Conservation (phyloP, 805 yeast genomes). For the Zygosaccharomyces lentus region DNA sequence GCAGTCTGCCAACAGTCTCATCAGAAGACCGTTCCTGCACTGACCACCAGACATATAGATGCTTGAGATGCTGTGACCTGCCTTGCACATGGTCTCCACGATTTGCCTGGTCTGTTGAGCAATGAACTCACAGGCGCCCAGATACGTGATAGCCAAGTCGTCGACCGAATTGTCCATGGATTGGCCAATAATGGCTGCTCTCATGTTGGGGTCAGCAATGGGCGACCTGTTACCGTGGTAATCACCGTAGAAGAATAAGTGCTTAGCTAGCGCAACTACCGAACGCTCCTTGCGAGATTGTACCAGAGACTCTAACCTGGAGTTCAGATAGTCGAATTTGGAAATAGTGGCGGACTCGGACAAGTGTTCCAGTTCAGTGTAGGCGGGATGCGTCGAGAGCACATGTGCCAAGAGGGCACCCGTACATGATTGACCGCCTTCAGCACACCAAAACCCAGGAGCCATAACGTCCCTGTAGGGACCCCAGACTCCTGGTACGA, state of each 20-base stretch:
- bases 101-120: conserved; percentile 97
- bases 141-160: conserved; percentile 77
- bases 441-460: conserved; percentile 91
- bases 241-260: conserved; percentile 91
- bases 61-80: conserved; percentile 73
- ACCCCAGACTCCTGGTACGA: conserved; percentile 98
- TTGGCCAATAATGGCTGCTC: conserved; percentile 87
- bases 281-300: conserved; percentile 56
- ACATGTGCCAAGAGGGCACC: conserved; percentile 92
- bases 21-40: conserved; percentile 84
- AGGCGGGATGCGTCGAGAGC: conserved; percentile 83
- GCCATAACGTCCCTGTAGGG: conserved; percentile 93
- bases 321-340: conserved; percentile 78
- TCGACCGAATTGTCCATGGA: conserved; percentile 86
- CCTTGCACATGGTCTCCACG: conserved; percentile 71
- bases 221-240: conserved; percentile 96
- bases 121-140: conserved; percentile 94
- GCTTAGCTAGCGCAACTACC: conserved; percentile 75
- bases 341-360: conserved; percentile 68
- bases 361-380: conserved; percentile 58
- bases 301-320: conserved; percentile 63
- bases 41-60: conserved; percentile 96
- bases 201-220: conserved; percentile 92
- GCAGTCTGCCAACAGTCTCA: conserved; percentile 87
- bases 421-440: conserved; percentile 98